Evolutionary conservation across 805 yeast genomes (phyloP), one percentile per base, ranked within the genome.

Genomic region (Saccharomycopsis synnaedendra): DNA sequence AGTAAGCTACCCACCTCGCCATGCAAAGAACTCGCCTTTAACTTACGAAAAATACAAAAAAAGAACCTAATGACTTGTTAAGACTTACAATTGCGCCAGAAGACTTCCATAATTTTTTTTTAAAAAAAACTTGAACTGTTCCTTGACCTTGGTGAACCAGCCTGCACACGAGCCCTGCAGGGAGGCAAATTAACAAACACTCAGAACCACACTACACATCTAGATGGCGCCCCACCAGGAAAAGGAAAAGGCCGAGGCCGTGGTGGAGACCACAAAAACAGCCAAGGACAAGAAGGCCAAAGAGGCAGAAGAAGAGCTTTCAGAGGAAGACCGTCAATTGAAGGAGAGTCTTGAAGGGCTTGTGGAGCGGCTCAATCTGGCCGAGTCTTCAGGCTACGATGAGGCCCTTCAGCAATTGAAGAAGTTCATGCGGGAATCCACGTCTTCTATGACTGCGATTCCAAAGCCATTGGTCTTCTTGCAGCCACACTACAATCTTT

Each of bases 401-500:
- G 67, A 77, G 8, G 74, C 87, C n/a, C 71, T 93, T 56, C 71
- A 72, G 39, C 71, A 80, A 45, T 74, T 93, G 63, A 88, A 87
- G 60, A 75, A 72, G 43, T 78, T 78, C 57, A 89, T 93, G 58
- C 78, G 86, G 55, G 94, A 93, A 47, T 85, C 97, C 8, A 93
- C 99, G 3, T 85, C 96, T 37, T 89, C 97, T 5, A 93, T 93
- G 97, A 93, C 98, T 1, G 99, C 99, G 3, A 98, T 93, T 45
- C 99, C 99, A 37, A 93, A 93, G 65, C 99, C 99, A 4, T 76
- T 93, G 67, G 94, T 93, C 69, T 93, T 93, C 62, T 73, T 93
- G 55, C 79, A 96, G 59, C 96, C 97, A 5, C 85, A 80, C 59
- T 93, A 82, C 61, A 80, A 82, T 27, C 58, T 71, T n/a, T 70